phyloP scores from a whole-genome alignment of 371 early-diverging fungal genomes.

The Lichtheimia corymbifera region DNA sequence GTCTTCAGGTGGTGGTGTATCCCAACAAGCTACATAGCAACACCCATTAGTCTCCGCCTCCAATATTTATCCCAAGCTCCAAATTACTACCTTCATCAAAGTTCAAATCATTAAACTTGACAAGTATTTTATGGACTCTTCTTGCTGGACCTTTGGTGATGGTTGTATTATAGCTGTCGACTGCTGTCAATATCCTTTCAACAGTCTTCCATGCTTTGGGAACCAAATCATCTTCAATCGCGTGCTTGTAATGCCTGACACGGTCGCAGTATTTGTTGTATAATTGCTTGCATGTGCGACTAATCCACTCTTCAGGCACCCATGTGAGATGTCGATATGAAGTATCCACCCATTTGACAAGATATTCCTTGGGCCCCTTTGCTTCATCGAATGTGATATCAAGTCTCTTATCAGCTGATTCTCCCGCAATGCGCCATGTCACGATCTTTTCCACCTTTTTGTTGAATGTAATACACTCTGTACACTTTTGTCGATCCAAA shows the following conservation, averaged over 20 bases:
- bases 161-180: slow-evolving; percentile 25
- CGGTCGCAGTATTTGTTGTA: slow-evolving; percentile 24
- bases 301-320: slow-evolving; percentile 56
- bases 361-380: slow-evolving; percentile 11
- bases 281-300: slow-evolving; percentile 17
- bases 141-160: background rate
- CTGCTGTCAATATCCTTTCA: slow-evolving; percentile 49
- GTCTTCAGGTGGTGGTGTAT: slow-evolving; percentile 28
- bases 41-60: no score
- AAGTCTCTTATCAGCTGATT: background rate
- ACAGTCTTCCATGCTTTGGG: slow-evolving; percentile 41
- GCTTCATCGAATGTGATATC: background rate
- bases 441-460: slow-evolving; percentile 8
- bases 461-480: slow-evolving; percentile 35
- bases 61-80: no score
- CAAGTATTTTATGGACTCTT: slow-evolving; percentile 33
- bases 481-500: slow-evolving; percentile 33
- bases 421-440: slow-evolving; percentile 10
- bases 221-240: slow-evolving; percentile 25
- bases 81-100: slow-evolving; percentile 50
- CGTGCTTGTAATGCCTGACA: slow-evolving; percentile 19
- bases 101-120: slow-evolving; percentile 45
- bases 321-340: slow-evolving; percentile 60
- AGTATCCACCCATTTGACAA: slow-evolving; percentile 57
- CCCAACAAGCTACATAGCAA: slow-evolving; percentile 31